These are phyloP conservation scores for Moricandia arvensis DNA, from an alignment of 345 rosid species.

Conservation along the genomic window DNA sequence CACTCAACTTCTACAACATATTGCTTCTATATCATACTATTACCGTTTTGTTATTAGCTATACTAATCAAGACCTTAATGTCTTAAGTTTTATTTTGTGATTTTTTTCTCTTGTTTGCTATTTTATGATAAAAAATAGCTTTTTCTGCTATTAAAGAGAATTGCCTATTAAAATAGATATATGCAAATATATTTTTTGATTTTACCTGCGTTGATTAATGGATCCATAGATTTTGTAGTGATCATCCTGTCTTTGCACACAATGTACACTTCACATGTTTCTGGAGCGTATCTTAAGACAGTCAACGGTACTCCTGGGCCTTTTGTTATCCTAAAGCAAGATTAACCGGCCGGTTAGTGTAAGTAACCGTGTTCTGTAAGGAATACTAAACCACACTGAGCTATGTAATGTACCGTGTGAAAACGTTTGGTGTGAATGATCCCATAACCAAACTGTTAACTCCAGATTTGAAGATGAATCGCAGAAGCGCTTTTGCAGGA, in stretches of 20 bases:
- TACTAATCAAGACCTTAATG: no score
- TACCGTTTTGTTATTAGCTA: no score
- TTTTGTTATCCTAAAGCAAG: conserved; percentile 50
- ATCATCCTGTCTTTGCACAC: conserved; percentile 47
- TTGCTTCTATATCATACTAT: no score
- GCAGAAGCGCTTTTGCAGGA: conserved; percentile 63
- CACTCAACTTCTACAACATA: no score
- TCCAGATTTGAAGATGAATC: conserved; percentile 47
- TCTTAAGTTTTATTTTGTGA: no score
- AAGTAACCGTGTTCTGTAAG: background rate
- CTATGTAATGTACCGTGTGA: conserved; percentile 46
- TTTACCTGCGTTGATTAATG: conserved; percentile 36
- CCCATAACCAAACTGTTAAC: conserved; percentile 68
- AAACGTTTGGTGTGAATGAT: conserved; percentile 49
- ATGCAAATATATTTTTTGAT: background rate
- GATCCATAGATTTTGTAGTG: conserved; percentile 49
- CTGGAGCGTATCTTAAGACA: conserved; percentile 57
- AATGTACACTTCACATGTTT: conserved; percentile 51
- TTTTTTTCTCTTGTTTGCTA: no score
- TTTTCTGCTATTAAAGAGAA: background rate
- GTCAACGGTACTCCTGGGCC: conserved; percentile 55
- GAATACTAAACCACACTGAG: background rate
- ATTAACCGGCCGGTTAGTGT: background rate
- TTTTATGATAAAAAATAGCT: no score
- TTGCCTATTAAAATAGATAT: background rate